A percentile compares a stretch with the other conserved stretches of the same genome.
Conservation (phyloP, 2,329 filamentous ascomycete species). For the Cladosporium sp. region DNA sequence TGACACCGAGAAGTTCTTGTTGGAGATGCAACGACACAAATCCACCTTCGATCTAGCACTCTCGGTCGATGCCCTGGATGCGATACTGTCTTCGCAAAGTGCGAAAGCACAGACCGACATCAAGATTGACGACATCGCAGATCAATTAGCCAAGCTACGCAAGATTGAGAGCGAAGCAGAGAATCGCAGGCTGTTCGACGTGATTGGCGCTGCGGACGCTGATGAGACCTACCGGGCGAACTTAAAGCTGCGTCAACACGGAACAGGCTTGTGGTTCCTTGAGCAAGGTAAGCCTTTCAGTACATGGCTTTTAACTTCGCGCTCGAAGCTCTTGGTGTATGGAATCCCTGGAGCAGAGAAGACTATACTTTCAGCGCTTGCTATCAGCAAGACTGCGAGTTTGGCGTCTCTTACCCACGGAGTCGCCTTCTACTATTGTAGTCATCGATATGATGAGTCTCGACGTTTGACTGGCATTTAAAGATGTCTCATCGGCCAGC, state of each 20-base stretch:
- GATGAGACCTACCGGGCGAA: not conserved
- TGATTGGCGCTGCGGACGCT: not conserved
- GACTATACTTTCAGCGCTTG: not conserved
- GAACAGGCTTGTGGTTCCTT: not conserved
- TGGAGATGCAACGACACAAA: slow-evolving; percentile 1
- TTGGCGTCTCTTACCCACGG: not conserved
- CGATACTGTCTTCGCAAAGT: not conserved
- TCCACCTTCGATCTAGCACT: not conserved
- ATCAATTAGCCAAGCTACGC: not conserved
- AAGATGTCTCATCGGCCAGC: not conserved
- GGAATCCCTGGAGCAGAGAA: not conserved
- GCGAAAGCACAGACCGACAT: not conserved
- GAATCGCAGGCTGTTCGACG: not conserved
- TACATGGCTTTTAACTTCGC: not conserved
- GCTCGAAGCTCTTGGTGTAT: not conserved
- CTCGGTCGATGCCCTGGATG: not conserved
- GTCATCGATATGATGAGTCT: not conserved
- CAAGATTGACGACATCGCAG: not conserved
- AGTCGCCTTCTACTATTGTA: not conserved
- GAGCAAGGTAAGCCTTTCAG: not conserved
- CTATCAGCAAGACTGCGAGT: not conserved
- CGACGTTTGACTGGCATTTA: not conserved
- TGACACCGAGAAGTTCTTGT: not conserved
- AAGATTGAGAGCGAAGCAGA: not conserved
- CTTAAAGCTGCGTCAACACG: not conserved